Conservation (phyloP, 345 rosid species). For the Cardamine resedifolia region DNA sequence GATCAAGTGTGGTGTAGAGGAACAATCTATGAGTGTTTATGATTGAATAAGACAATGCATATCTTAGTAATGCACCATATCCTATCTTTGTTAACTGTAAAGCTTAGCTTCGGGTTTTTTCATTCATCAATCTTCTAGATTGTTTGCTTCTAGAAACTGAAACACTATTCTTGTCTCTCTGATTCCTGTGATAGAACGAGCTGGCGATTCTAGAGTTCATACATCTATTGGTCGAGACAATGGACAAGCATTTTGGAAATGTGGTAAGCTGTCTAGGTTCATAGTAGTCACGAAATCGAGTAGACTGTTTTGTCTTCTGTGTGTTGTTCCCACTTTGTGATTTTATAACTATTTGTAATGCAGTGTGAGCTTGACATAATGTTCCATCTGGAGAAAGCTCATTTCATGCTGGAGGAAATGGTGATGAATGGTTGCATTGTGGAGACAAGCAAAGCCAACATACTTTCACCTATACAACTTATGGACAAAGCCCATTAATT, state of each 20-base stretch:
- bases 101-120: background rate
- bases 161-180: background rate
- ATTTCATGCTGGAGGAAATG: conserved; percentile 98
- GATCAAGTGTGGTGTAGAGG: too few species aligned
- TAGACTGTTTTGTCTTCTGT: background rate
- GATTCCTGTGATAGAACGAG: conserved; percentile 56
- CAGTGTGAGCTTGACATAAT: conserved; percentile 98
- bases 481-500: conserved; percentile 76
- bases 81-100: background rate
- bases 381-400: conserved; percentile 99
- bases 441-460: conserved; percentile 91
- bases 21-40: too few species aligned
- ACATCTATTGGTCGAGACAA: conserved; percentile 94
- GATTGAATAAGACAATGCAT: background rate
- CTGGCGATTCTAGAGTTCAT: conserved; percentile 94
- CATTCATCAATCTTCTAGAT: background rate
- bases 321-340: background rate
- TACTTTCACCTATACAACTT: conserved; percentile 74
- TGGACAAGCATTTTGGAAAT: conserved; percentile 97
- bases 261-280: conserved; percentile 54
- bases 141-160: background rate
- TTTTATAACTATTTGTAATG: background rate
- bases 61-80: background rate
- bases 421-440: conserved; percentile 93
- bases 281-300: background rate